Conservation (phyloP, 192 early-diverging fungal species). For the Umbelopsis sp. region DNA sequence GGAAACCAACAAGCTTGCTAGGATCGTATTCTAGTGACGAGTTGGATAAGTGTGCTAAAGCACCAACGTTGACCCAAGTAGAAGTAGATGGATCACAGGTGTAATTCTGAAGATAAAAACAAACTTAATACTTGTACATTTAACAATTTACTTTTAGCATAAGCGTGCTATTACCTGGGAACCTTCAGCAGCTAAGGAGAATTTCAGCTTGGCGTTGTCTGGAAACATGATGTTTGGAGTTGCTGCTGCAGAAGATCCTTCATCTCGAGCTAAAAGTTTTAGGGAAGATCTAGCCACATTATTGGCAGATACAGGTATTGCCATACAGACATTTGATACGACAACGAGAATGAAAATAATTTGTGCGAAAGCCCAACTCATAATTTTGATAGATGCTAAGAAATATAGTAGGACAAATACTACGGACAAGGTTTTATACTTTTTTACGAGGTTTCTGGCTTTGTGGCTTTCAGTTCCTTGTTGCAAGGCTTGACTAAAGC, state of each 20-base stretch:
- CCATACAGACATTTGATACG: too few species aligned
- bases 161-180: neutral
- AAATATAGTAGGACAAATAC: too few species aligned
- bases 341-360: too few species aligned
- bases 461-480: too few species aligned
- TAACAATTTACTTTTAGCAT: neutral
- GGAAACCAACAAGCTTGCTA: constrained; percentile 13
- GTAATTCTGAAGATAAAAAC: neutral
- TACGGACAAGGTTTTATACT: too few species aligned
- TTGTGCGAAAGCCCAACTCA: too few species aligned
- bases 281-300: neutral
- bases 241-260: neutral
- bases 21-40: constrained; percentile 6
- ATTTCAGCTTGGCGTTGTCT: neutral
- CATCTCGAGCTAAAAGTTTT: constrained; percentile 13
- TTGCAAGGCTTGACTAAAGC: too few species aligned
- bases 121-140: neutral
- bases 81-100: neutral
- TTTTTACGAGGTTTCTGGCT: too few species aligned
- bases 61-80: neutral
- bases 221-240: neutral
- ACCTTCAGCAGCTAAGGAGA: neutral
- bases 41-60: constrained; percentile 16
- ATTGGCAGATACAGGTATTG: too few species aligned
- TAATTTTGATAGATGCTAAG: too few species aligned